These are phyloP conservation scores for Nigrospora sphaerica DNA, from an alignment of 2,329 filamentous ascomycete species.

Conservation along the genomic window DNA sequence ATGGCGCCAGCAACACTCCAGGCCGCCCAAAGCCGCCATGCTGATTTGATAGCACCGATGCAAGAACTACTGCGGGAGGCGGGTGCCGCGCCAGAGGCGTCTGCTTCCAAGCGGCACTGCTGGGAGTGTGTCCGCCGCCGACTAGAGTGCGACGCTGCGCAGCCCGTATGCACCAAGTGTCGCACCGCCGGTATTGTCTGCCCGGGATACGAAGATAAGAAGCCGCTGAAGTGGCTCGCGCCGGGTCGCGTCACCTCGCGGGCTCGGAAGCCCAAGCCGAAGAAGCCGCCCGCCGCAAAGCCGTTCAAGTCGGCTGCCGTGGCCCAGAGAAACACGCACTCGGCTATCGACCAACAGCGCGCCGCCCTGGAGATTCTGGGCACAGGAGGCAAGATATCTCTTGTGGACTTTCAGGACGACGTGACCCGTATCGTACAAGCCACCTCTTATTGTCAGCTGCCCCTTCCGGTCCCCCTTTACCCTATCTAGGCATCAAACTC, in stretches of 20 bases:
- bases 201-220: conserved; percentile 29
- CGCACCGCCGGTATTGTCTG: conserved; percentile 23
- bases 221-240: conserved; percentile 31
- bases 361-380: neutral
- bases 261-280: conserved; percentile 7
- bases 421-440: neutral
- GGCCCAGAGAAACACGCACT: neutral
- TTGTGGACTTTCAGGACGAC: neutral
- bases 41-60: too few relatives aligned
- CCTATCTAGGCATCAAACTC: too few relatives aligned
- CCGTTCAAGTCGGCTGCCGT: neutral
- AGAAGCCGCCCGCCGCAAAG: neutral
- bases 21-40: too few relatives aligned
- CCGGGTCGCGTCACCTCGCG: conserved; percentile 27
- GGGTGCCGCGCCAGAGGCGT: too few relatives aligned
- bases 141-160: conserved; percentile 29
- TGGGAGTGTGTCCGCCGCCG: conserved; percentile 34
- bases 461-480: too few relatives aligned
- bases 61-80: too few relatives aligned
- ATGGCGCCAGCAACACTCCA: too few relatives aligned
- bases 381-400: neutral
- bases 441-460: too few relatives aligned
- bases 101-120: conserved; percentile 20
- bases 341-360: neutral
- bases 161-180: conserved; percentile 29